Conservation (phyloP, 106 monocot species). For the Amphibolis antarctica region DNA sequence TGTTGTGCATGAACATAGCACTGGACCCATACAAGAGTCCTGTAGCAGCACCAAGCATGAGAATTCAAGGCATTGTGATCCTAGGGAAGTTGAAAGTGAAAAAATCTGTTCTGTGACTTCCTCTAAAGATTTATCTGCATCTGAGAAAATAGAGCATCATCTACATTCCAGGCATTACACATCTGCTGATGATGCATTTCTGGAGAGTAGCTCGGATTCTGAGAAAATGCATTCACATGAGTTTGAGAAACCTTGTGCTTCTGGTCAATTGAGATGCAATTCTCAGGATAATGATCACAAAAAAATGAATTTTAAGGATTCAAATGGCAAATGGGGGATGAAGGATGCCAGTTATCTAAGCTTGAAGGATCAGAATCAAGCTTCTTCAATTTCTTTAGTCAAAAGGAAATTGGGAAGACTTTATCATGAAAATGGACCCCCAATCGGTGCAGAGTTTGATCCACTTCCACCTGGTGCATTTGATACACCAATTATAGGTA, state of each 20-base stretch:
- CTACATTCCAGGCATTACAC: background rate
- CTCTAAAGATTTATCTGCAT: constrained; percentile 6
- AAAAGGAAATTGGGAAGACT: constrained; percentile 23
- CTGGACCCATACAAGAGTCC: constrained; percentile 33
- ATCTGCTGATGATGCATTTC: constrained; percentile 15
- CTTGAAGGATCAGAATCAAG: constrained; percentile 2
- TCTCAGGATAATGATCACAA: background rate
- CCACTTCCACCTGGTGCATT: constrained; percentile 38
- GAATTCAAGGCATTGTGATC: constrained; percentile 21
- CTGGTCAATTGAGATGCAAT: constrained; percentile 1
- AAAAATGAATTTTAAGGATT: constrained; percentile 2
- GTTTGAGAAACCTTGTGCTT: constrained; percentile 1
- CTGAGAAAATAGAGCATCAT: constrained; percentile 3
- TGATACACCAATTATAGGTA: constrained; percentile 24
- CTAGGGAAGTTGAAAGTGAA: constrained; percentile 35
- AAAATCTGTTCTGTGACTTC: constrained; percentile 7
- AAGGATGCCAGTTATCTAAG: constrained; percentile 5
- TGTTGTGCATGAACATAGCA: constrained; percentile 20
- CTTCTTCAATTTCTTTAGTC: constrained; percentile 13
- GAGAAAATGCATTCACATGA: constrained; percentile 14
- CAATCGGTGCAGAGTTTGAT: constrained; percentile 20
- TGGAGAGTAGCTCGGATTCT: constrained; percentile 26
- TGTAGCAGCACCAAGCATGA: constrained; percentile 40
- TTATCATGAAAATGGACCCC: constrained; percentile 35
- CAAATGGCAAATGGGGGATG: background rate